Evolutionary conservation across 805 yeast species (phyloP), one percentile per base, ranked within the genome.

Genomic region (Nakazawaea holstii): DNA sequence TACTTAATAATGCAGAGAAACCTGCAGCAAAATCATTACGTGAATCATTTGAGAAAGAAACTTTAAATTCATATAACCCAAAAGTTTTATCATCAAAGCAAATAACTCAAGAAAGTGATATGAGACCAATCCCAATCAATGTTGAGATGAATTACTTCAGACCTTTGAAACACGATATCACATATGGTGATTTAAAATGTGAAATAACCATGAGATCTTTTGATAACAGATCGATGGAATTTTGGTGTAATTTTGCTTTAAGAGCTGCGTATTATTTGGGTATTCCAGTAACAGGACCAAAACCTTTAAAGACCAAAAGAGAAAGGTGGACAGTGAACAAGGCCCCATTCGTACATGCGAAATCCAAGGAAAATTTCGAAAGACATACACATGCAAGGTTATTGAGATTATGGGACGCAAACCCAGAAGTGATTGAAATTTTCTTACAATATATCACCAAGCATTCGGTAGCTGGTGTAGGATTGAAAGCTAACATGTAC

Each of bases 301-400:
- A 71, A 31, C 87, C 82, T 42, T 64, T 79, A 53, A 84, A 80
- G 53, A 81, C 85, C 3, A 84, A 80, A 61, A 79, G 82, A 57
- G 87, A 92, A 65, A 78, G 90, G 56, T 92, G 96, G 88, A 94
- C 99, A 0, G 96, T 94, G 39, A 90, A 85, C 59, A 79, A 84
- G 63, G 82, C 96, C 3, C 97, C 97, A 1, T 94, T 94, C 64
- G 96, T 87, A 17, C 94, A 88, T 60, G 95, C 97, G 45, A 91
- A 90, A 64, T 77, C 94, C 8, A 94, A 94, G 69, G 96, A 92
- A 70, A 94, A 92, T 72, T 94, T 87, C 68, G 87, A 87, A 70
- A 82, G 98, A 70, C 75, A 79, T 42, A 94, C 98, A 1, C 87
- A 80, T 64, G 80, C 84, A 57, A 79, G 95, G 52, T 64, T 77